Percentiles rank a stretch among this genome's conserved stretches.
Conservation (phyloP, 805 yeast genomes). For the Kuraishia capsulata region DNA sequence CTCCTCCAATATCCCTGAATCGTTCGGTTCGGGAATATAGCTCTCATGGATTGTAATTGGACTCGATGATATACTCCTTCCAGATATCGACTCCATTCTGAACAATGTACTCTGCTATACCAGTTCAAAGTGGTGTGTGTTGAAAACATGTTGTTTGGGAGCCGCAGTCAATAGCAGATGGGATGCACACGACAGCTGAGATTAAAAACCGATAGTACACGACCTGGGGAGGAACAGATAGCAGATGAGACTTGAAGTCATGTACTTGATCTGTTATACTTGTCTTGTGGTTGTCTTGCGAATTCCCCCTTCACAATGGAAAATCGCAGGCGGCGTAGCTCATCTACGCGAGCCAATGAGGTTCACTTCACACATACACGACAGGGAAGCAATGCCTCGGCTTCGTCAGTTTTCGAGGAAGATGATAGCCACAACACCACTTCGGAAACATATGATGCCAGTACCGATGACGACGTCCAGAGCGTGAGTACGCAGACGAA, state of each 20-base stretch:
- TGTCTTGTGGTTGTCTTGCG: too few species aligned
- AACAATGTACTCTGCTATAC: too few species aligned
- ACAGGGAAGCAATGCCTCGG: slow-evolving; percentile 5
- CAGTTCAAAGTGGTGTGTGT: too few species aligned
- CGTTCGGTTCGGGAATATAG: slow-evolving; percentile 10
- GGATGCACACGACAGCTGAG: too few species aligned
- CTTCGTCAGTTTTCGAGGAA: background rate
- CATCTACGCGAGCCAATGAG: slow-evolving; percentile 6
- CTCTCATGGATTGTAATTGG: slow-evolving; percentile 16
- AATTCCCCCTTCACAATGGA: too few species aligned
- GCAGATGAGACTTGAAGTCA: too few species aligned
- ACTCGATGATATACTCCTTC: slow-evolving; percentile 5
- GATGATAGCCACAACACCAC: background rate
- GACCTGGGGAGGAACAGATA: too few species aligned
- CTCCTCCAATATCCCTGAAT: background rate
- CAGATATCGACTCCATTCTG: slow-evolving; percentile 5
- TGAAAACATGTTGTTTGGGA: too few species aligned
- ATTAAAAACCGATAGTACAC: too few species aligned
- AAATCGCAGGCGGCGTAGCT: slow-evolving; percentile 1
- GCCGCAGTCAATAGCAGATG: too few species aligned
- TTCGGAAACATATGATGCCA: background rate
- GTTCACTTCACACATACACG: slow-evolving; percentile 7
- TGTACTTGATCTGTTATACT: too few species aligned
- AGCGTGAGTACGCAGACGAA: background rate
- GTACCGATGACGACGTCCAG: background rate